These are phyloP conservation scores for Calonectria honghensis DNA, from an alignment of 2,329 filamentous ascomycete genomes.

Conservation along the genomic window DNA sequence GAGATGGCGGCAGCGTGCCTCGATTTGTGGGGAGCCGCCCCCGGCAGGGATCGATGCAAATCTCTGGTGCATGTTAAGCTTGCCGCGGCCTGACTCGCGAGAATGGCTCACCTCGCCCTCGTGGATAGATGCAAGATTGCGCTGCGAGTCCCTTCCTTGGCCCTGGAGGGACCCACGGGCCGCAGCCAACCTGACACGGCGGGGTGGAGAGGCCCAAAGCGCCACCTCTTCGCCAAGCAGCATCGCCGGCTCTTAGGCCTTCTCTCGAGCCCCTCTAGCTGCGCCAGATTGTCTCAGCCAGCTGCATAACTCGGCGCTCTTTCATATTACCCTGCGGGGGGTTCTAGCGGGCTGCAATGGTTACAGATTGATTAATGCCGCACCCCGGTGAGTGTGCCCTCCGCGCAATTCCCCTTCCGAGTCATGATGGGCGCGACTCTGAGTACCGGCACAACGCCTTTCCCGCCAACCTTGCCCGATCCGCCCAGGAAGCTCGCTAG, in stretches of 20 bases:
- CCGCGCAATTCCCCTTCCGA: neutral
- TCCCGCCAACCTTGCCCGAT: slow-evolving; percentile 14
- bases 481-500: neutral
- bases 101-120: neutral
- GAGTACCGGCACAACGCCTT: neutral
- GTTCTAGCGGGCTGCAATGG: neutral
- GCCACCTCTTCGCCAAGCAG: slow-evolving; percentile 3
- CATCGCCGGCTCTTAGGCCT: neutral
- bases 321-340: neutral
- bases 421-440: neutral
- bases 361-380: slow-evolving; percentile 20
- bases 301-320: neutral
- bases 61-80: neutral
- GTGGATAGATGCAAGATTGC: neutral
- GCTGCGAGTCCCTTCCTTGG: neutral
- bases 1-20: neutral
- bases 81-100: slow-evolving; percentile 3
- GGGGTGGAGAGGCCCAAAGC: neutral
- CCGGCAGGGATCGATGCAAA: neutral
- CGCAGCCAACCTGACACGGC: neutral
- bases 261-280: neutral
- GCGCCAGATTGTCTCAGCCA: slow-evolving; percentile 20
- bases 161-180: neutral
- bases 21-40: neutral
- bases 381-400: neutral